These are phyloP conservation scores for Dactylellina drechsleri DNA, from an alignment of 2,329 filamentous ascomycete species.

Conservation along the genomic window DNA sequence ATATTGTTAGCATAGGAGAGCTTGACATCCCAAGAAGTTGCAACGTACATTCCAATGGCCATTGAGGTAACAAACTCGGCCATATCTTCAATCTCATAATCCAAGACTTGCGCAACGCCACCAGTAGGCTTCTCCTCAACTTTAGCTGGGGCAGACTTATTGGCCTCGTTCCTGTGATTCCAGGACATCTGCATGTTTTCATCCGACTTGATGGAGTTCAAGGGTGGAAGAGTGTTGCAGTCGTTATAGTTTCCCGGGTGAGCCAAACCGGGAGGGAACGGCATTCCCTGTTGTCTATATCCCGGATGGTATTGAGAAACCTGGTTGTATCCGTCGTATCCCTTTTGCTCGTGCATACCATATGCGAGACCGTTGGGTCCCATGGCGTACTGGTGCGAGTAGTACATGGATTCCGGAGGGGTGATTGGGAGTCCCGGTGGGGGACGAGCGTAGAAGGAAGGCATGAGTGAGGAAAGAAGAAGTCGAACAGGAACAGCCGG, in stretches of 20 bases:
- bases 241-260: conserved; percentile 54
- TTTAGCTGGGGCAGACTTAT: conserved; percentile 54
- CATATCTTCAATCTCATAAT: conserved; percentile 97
- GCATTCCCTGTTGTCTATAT: conserved; percentile 54
- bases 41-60: conserved; percentile 76
- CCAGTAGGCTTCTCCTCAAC: conserved; percentile 65
- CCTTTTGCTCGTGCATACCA: conserved; percentile 55
- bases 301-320: conserved; percentile 55
- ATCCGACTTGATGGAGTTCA: conserved; percentile 44
- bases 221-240: conserved; percentile 47
- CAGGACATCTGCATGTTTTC: conserved; percentile 53
- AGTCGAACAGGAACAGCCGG: conserved; percentile 57
- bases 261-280: conserved; percentile 56
- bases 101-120: conserved; percentile 90
- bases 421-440: conserved; percentile 53
- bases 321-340: conserved; percentile 56
- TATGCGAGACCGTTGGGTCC: conserved; percentile 31
- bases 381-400: conserved; percentile 49
- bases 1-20: conserved; percentile 38
- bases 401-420: conserved; percentile 52
- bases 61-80: conserved; percentile 93
- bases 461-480: conserved; percentile 53
- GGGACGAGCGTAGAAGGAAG: conserved; percentile 54
- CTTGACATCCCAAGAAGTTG: conserved; percentile 60
- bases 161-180: conserved; percentile 55